A percentile compares a stretch with the other conserved stretches of the same genome.
phyloP scores from a whole-genome alignment of 2,329 filamentous ascomycete species.

The Macrophomina phaseolina region DNA sequence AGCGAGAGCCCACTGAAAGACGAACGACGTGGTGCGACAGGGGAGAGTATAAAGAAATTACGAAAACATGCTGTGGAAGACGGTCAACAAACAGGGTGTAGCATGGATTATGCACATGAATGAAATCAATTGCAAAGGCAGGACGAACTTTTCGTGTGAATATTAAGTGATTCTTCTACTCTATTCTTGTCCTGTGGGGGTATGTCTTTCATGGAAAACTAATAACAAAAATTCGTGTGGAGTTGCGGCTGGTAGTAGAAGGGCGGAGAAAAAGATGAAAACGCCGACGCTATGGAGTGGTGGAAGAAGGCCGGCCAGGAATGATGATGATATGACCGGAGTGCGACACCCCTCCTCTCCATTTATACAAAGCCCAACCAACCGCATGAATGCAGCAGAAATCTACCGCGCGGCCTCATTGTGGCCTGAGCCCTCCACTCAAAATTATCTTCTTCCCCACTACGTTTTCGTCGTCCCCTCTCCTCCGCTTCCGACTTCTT shows the following conservation, averaged over 20 bases:
- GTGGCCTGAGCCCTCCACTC: slow-evolving; percentile 16
- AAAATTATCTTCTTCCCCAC: neutral
- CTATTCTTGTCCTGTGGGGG: neutral
- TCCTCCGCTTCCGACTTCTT: slow-evolving; percentile 18
- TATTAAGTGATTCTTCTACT: slow-evolving; percentile 14
- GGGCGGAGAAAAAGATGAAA: neutral
- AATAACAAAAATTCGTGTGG: neutral
- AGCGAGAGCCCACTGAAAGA: neutral
- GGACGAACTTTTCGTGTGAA: neutral
- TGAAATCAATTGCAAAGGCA: slow-evolving; percentile 19
- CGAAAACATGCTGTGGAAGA: slow-evolving; percentile 2
- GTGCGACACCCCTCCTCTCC: neutral
- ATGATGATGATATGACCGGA: neutral
- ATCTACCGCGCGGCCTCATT: neutral
- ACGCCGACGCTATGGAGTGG: slow-evolving; percentile 4
- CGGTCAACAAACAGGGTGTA: slow-evolving; percentile 4
- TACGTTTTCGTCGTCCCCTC: slow-evolving; percentile 10
- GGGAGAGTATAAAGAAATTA: neutral
- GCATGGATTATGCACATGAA: slow-evolving; percentile 16
- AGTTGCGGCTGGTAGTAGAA: too few relatives aligned
- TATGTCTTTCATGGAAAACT: neutral
- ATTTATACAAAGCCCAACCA: slow-evolving; percentile 1
- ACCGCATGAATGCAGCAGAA: too few relatives aligned
- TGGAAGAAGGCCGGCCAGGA: neutral
- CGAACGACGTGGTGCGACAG: neutral